A percentile compares a stretch with the other conserved stretches of the same genome.
Conservation (phyloP, 352 stramenopile genomes). For the Globisporangium paroecandrum region DNA sequence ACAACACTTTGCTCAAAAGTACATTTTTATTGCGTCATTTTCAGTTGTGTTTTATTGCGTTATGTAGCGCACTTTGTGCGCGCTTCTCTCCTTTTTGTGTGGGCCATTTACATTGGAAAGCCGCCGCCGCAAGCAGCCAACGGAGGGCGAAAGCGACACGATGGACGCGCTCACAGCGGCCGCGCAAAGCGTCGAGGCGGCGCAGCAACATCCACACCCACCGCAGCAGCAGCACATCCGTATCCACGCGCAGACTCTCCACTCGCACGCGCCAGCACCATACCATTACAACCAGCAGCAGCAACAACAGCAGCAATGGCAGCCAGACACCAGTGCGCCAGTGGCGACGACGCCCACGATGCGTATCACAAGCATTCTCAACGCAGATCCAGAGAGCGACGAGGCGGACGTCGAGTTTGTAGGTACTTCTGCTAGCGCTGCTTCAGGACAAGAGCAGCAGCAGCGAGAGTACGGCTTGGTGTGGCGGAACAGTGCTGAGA, state of each 20-base stretch:
- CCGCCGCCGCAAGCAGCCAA: neutral
- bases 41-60: no score
- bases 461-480: neutral
- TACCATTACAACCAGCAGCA: neutral
- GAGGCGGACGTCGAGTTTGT: neutral
- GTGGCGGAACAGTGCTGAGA: neutral
- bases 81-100: neutral
- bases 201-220: neutral
- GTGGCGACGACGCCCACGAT: conserved; percentile 6
- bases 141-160: neutral
- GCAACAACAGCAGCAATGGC: neutral
- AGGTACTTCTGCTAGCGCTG: neutral
- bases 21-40: no score
- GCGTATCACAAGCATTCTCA: conserved; percentile 2
- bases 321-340: neutral
- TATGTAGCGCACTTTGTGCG: no score
- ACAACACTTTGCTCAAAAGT: no score
- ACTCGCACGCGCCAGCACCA: neutral
- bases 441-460: neutral
- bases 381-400: conserved; percentile 2
- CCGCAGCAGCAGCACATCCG: neutral
- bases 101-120: neutral
- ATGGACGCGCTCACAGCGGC: conserved; percentile 9
- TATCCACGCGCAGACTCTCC: neutral
- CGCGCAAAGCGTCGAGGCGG: conserved; percentile 2